These are phyloP conservation scores for Epicoccum nigrum DNA, from an alignment of 2,329 filamentous ascomycete genomes.

Conservation along the genomic window DNA sequence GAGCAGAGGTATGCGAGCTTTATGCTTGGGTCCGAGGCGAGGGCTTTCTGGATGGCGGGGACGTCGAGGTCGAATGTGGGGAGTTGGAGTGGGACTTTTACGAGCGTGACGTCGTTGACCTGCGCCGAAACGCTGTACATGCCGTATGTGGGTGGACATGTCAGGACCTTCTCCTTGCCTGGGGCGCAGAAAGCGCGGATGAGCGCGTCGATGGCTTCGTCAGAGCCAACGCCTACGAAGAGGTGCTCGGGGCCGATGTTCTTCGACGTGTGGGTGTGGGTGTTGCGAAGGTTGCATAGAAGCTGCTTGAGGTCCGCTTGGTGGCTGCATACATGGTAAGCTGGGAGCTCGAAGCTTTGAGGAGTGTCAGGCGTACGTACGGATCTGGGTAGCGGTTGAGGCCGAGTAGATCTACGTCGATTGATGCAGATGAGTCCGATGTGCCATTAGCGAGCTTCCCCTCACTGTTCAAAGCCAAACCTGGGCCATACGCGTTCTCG, in stretches of 20 bases:
- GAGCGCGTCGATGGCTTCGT: conserved; percentile 95
- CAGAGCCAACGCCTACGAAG: conserved; percentile 93
- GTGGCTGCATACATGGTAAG: conserved; percentile 59
- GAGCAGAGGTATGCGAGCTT: conserved; percentile 94
- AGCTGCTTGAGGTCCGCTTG: conserved; percentile 84
- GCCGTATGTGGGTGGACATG: conserved; percentile 95
- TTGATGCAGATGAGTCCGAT: conserved; percentile 44
- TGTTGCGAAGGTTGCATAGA: conserved; percentile 87
- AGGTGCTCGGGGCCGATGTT: conserved; percentile 79
- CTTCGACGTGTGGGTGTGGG: conserved; percentile 77
- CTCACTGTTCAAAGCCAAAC: conserved; percentile 62
- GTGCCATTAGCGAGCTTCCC: conserved; percentile 54
- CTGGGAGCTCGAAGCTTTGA: not conserved
- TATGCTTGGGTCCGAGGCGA: conserved; percentile 70
- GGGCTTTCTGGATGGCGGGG: conserved; percentile 68
- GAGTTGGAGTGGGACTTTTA: conserved; percentile 81
- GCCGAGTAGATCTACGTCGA: conserved; percentile 76
- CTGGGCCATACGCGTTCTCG: conserved; percentile 93
- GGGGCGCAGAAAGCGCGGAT: conserved; percentile 92
- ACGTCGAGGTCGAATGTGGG: conserved; percentile 75
- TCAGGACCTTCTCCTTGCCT: conserved; percentile 85
- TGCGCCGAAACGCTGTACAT: conserved; percentile 97
- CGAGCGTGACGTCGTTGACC: conserved; percentile 87
- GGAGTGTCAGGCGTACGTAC: conserved; percentile 41
- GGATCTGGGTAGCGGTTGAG: conserved; percentile 96